A percentile compares a stretch with the other conserved stretches of the same genome.
phyloP scores from a whole-genome alignment of 2,329 filamentous ascomycete genomes.

The Apiospora malaysiana region DNA sequence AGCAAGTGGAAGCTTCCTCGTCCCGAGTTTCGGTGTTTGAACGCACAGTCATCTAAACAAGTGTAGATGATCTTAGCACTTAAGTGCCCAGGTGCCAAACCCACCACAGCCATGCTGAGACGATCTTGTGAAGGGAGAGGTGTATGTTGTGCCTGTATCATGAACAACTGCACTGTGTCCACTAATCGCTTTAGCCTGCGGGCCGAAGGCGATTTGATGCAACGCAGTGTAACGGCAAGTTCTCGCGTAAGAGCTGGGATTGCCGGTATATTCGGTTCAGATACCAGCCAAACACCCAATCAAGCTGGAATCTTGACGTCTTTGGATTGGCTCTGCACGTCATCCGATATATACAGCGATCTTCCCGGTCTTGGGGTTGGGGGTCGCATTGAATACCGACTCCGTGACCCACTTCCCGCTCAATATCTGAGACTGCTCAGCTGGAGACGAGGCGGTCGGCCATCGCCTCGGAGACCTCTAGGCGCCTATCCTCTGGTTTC shows the following conservation, averaged over 20 bases:
- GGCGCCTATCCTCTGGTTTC: not conserved
- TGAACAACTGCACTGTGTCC: not conserved
- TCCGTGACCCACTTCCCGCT: constrained; percentile 13
- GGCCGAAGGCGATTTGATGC: not conserved
- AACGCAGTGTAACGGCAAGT: constrained; percentile 4
- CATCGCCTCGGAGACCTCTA: not conserved
- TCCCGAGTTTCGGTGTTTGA: not conserved
- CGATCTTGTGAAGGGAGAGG: not conserved
- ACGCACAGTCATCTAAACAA: not conserved
- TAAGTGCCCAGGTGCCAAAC: too few relatives aligned
- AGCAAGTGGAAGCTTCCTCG: not conserved
- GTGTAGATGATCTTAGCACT: not conserved
- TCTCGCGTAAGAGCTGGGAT: not conserved
- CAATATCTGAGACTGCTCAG: not conserved
- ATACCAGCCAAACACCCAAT: not conserved
- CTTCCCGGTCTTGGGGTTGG: not conserved
- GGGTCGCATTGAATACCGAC: constrained; percentile 2
- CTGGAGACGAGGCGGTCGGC: constrained; percentile 4
- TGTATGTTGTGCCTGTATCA: not conserved
- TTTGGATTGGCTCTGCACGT: not conserved
- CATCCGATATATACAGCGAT: not conserved
- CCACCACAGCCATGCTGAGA: not conserved
- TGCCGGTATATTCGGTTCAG: not conserved
- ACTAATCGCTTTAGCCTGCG: not conserved
- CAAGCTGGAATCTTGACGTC: not conserved